Percentiles rank a stretch among this genome's conserved stretches.
These are phyloP conservation scores for Cyclotella choctawhatcheeana DNA, from an alignment of 108 stramenopile genomes.

Conservation along the genomic window DNA sequence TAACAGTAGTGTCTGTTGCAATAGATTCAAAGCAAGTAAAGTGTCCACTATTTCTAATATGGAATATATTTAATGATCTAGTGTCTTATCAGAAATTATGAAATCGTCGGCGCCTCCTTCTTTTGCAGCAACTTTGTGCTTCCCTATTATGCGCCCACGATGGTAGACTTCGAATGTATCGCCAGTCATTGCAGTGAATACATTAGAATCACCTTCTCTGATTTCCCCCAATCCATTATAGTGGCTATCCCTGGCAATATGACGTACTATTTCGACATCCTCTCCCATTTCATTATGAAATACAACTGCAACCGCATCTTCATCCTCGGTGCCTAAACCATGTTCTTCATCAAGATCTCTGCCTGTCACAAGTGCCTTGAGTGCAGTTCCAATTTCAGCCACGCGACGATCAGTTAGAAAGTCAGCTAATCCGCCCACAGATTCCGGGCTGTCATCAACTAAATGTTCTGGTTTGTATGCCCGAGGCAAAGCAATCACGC, in stretches of 20 bases:
- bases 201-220: conserved; percentile 9
- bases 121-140: conserved; percentile 10
- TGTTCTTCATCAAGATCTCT: conserved; percentile 46
- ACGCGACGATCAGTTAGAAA: conserved; percentile 39
- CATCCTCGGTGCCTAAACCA: conserved; percentile 42
- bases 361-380: conserved; percentile 35
- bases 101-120: conserved; percentile 38
- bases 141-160: conserved; percentile 10
- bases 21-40: no score
- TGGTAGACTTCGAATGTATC: conserved; percentile 30
- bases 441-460: conserved; percentile 46
- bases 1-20: no score
- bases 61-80: conserved; percentile 5
- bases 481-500: conserved; percentile 35
- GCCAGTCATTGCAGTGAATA: conserved; percentile 31
- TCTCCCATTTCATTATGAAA: conserved; percentile 42
- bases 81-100: conserved; percentile 1
- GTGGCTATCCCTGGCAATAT: conserved; percentile 1
- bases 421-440: conserved; percentile 31
- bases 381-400: conserved; percentile 39
- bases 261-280: conserved; percentile 11
- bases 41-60: no score
- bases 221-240: conserved; percentile 23
- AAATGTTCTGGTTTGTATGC: conserved; percentile 49
- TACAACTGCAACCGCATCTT: conserved; percentile 29